Evolutionary conservation across 441 rosid species (phyloP).

Genomic region (Caryocar brasiliense): DNA sequence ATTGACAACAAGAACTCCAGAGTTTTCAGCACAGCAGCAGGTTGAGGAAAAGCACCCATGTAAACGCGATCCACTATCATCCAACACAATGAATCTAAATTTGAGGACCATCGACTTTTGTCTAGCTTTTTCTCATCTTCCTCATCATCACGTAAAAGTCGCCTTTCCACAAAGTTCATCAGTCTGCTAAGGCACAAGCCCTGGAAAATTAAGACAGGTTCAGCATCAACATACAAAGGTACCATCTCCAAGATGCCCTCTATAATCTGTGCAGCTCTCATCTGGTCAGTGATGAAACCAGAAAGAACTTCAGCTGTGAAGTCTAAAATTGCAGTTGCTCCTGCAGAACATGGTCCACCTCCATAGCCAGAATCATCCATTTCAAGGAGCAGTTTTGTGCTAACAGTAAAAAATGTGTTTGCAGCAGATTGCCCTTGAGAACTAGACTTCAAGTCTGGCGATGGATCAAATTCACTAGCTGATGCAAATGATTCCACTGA

Average conservation of each 20-base stretch:
- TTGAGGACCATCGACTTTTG: slow-evolving; percentile 86
- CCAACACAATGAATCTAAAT: slow-evolving; percentile 92
- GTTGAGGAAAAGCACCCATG: slow-evolving; percentile 96
- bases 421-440: slow-evolving; percentile 44
- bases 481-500: slow-evolving; percentile 63
- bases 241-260: slow-evolving; percentile 77
- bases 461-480: slow-evolving; percentile 54
- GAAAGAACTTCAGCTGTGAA: slow-evolving; percentile 92
- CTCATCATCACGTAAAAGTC: slow-evolving; percentile 97
- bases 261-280: slow-evolving; percentile 63
- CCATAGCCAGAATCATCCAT: slow-evolving; percentile 87
- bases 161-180: slow-evolving; percentile 98
- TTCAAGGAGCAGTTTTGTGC: slow-evolving; percentile 65
- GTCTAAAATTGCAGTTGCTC: slow-evolving; percentile 87
- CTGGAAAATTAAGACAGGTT: slow-evolving; percentile 75
- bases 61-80: slow-evolving; percentile 95
- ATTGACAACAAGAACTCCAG: slow-evolving; percentile 95
- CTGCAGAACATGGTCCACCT: slow-evolving; percentile 96
- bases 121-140: slow-evolving; percentile 92
- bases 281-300: slow-evolving; percentile 85
- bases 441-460: slow-evolving; percentile 51
- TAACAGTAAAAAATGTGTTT: slow-evolving; percentile 45
- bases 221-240: slow-evolving; percentile 78
- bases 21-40: slow-evolving; percentile 70
- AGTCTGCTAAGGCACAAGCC: slow-evolving; percentile 83